Evolutionary conservation across 163 green algal species (phyloP).

Genomic region (Scenedesmus sp.): DNA sequence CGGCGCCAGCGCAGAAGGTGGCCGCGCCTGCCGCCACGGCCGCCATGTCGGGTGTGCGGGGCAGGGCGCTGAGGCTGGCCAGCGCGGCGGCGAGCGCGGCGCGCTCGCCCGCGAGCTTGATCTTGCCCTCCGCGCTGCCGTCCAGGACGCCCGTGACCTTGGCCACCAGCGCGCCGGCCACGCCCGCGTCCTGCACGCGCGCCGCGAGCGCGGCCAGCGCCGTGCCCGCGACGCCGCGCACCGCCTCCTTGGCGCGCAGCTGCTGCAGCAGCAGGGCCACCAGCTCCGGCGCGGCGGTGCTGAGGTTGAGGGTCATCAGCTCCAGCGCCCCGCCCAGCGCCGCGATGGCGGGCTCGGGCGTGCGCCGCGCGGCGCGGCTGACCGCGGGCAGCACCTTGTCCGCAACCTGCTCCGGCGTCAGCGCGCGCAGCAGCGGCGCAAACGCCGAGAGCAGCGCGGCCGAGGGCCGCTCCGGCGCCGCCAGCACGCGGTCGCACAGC

Average conservation of each 20-base stretch:
- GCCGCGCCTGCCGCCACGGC: slow-evolving; percentile 50
- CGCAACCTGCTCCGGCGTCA: slow-evolving; percentile 59
- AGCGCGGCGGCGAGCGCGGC: slow-evolving; percentile 57
- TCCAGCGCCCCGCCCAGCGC: slow-evolving; percentile 52
- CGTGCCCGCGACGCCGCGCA: slow-evolving; percentile 57
- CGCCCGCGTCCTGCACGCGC: slow-evolving; percentile 44
- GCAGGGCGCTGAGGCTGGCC: slow-evolving; percentile 48
- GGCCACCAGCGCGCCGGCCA: slow-evolving; percentile 47
- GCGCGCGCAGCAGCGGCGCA: slow-evolving; percentile 51
- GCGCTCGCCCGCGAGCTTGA: slow-evolving; percentile 76
- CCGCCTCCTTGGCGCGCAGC: slow-evolving; percentile 67
- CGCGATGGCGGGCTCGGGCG: slow-evolving; percentile 70
- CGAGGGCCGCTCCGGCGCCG: slow-evolving; percentile 42
- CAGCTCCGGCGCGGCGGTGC: slow-evolving; percentile 55
- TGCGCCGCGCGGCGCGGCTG: slow-evolving; percentile 68
- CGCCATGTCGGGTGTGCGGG: slow-evolving; percentile 35
- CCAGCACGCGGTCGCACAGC: slow-evolving; percentile 53
- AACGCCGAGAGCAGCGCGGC: slow-evolving; percentile 52
- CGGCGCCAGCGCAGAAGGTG: slow-evolving; percentile 58
- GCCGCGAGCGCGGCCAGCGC: slow-evolving; percentile 54
- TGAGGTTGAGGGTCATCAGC: slow-evolving; percentile 59
- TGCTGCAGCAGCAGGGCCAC: slow-evolving; percentile 67
- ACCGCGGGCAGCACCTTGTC: slow-evolving; percentile 61
- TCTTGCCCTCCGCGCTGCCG: slow-evolving; percentile 72
- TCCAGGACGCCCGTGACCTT: slow-evolving; percentile 58